phyloP scores from a whole-genome alignment of 2,329 filamentous ascomycete genomes.

The Arthrocladium fulminans region DNA sequence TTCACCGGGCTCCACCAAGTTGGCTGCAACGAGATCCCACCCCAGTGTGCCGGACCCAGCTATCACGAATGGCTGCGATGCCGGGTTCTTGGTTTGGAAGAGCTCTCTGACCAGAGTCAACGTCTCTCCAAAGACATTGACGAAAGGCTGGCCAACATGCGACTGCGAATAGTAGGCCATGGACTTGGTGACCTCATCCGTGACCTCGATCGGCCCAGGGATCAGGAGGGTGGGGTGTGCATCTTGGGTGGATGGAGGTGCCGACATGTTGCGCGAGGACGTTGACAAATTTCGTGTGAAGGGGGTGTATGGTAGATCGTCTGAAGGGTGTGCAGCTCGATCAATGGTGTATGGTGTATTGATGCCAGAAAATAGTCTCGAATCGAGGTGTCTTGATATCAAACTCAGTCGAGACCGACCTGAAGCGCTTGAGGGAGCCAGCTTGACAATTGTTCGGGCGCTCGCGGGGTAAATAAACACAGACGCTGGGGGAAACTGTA shows the following conservation, averaged over 20 bases:
- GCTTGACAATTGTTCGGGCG: slow-evolving; percentile 28
- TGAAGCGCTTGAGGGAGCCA: slow-evolving; percentile 39
- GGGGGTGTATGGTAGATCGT: slow-evolving; percentile 45
- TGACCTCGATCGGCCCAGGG: slow-evolving; percentile 57
- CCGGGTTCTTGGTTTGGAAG: slow-evolving; percentile 77
- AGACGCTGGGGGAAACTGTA: neutral
- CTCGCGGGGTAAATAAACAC: slow-evolving; percentile 7
- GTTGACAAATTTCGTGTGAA: slow-evolving; percentile 18
- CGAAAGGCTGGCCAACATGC: slow-evolving; percentile 82
- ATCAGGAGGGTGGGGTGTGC: slow-evolving; percentile 74
- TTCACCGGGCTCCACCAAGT: slow-evolving; percentile 81
- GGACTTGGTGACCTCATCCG: slow-evolving; percentile 20
- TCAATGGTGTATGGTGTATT: slow-evolving; percentile 58
- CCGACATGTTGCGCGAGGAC: slow-evolving; percentile 11
- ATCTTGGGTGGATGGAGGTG: slow-evolving; percentile 36
- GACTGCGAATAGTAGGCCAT: slow-evolving; percentile 51
- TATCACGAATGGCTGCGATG: slow-evolving; percentile 84
- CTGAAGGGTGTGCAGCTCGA: slow-evolving; percentile 39
- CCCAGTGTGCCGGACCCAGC: slow-evolving; percentile 91
- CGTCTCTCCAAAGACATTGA: slow-evolving; percentile 82
- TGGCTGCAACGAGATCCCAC: slow-evolving; percentile 94
- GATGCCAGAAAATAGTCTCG: slow-evolving; percentile 44
- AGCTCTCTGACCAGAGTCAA: slow-evolving; percentile 81
- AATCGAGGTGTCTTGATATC: slow-evolving; percentile 53
- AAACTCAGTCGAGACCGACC: slow-evolving; percentile 46